Evolutionary conservation across 108 stramenopile species (phyloP), one percentile per base, ranked within the genome.

Genomic region (Stephanodiscus minutulus): DNA sequence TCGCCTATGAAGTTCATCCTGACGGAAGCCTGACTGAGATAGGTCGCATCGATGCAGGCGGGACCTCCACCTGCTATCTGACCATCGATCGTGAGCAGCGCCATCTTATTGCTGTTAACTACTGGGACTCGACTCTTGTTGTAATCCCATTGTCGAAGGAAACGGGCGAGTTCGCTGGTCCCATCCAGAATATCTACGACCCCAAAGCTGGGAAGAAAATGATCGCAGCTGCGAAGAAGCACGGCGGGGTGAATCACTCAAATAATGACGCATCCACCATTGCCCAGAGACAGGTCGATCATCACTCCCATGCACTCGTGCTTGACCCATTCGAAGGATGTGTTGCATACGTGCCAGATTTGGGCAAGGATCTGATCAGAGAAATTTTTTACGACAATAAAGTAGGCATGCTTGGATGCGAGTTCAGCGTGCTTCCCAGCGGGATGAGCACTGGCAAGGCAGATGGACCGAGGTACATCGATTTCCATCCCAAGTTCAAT

Each of bases 301-400:
- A 95, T 18, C 97, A 98, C 70, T 93, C 95, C 41, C 97, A 98
- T 86, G 96, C 97, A 0, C 75, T 98, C 52, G 96, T 98, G 5
- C 71, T 97, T 57, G 97, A 97, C 67, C 96, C 96, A 0, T 97
- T 82, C 66, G 86, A 91, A 20, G 96, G 96, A n/a, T 64, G 79
- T 63, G 68, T 88, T 8, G 86, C 86, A 3, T 97, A 94, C 53
- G 93, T 96, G 37, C 96, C 96, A 0, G 91, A 93, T 73, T 76
- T 97, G 17, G 97, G 97, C 18, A 96, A 94, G 83, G 96, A 96
- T 70, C 70, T 93, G 39, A 72, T 93, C 20, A 79, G 92, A 28
- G 92, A 92, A 63, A 89, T 92, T 43, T 90, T 72, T 57, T 96
- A 91, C 67, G 81, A 92, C 54, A 82, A 77, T 20, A 44, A 63